These are phyloP conservation scores for Zasmidium angulare DNA, from an alignment of 2,329 filamentous ascomycete species.

Conservation along the genomic window DNA sequence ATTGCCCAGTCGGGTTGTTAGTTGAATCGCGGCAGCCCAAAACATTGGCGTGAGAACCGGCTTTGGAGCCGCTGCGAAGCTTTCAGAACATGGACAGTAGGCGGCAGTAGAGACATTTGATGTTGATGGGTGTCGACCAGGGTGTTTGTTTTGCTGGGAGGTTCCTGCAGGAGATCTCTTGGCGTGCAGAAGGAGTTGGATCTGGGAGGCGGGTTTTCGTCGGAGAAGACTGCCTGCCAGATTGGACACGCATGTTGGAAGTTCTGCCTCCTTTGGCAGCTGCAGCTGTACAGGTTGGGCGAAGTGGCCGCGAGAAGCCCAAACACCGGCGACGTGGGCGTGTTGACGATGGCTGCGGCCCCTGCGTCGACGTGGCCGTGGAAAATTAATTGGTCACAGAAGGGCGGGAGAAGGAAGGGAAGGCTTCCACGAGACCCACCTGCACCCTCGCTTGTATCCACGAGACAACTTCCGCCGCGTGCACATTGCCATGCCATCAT, in stretches of 20 bases:
- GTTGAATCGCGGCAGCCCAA: neutral
- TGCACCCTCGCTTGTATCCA: neutral
- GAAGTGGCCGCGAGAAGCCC: neutral
- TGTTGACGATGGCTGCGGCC: neutral
- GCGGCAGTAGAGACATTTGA: neutral
- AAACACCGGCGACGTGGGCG: neutral
- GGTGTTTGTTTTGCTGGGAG: neutral
- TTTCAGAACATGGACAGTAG: neutral
- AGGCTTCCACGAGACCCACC: neutral
- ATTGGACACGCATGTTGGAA: neutral
- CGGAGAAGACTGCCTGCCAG: neutral
- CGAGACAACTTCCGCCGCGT: neutral
- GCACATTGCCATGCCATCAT: conserved; percentile 1
- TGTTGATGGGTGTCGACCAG: neutral
- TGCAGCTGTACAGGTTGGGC: neutral
- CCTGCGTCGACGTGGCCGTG: neutral
- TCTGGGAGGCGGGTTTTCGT: neutral
- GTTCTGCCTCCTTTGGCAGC: neutral
- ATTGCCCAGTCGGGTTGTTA: neutral
- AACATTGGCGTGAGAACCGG: neutral
- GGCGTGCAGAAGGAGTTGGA: neutral
- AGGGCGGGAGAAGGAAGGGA: neutral
- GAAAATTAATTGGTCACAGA: neutral
- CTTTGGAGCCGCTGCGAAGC: neutral
- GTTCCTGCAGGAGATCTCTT: neutral